Evolutionary conservation across 2,329 filamentous ascomycete genomes (phyloP).

Genomic region (Cyphellophora attinorum): DNA sequence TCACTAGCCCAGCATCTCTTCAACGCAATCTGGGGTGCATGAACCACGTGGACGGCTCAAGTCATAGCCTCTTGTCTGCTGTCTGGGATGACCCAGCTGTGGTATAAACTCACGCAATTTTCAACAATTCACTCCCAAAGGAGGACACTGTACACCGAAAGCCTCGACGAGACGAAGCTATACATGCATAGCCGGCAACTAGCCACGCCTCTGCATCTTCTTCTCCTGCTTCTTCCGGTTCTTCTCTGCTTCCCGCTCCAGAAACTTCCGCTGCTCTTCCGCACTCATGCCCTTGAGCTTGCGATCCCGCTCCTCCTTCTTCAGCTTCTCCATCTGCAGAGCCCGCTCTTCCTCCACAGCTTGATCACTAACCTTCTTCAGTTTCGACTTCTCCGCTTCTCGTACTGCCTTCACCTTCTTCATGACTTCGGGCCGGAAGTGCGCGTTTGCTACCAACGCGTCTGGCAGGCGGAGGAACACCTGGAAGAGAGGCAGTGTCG

Average conservation of each 20-base stretch:
- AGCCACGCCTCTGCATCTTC: constrained; percentile 48
- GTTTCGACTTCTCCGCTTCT: constrained; percentile 68
- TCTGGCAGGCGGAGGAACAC: constrained; percentile 82
- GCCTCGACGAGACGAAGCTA: too few relatives aligned
- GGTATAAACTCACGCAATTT: too few relatives aligned
- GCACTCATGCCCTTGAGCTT: constrained; percentile 66
- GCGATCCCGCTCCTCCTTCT: constrained; percentile 82
- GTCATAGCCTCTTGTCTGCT: too few relatives aligned
- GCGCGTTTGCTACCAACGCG: constrained; percentile 61
- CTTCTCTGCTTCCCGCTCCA: constrained; percentile 72
- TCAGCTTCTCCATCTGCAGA: constrained; percentile 47
- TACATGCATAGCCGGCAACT: too few relatives aligned
- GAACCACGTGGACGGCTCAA: too few relatives aligned
- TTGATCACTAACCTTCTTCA: constrained; percentile 69
- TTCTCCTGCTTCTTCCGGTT: constrained; percentile 55
- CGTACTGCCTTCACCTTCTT: constrained; percentile 74
- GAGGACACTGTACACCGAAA: too few relatives aligned
- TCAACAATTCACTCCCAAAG: too few relatives aligned
- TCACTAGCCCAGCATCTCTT: too few relatives aligned
- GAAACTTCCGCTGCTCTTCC: constrained; percentile 76
- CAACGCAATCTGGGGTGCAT: too few relatives aligned
- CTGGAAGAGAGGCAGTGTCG: constrained; percentile 64
- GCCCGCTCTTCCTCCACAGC: constrained; percentile 55
- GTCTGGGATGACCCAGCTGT: too few relatives aligned
- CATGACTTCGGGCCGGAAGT: constrained; percentile 83